Conservation (phyloP, 1,284 basidiomycete genomes). For the Rhodofomes roseus region DNA sequence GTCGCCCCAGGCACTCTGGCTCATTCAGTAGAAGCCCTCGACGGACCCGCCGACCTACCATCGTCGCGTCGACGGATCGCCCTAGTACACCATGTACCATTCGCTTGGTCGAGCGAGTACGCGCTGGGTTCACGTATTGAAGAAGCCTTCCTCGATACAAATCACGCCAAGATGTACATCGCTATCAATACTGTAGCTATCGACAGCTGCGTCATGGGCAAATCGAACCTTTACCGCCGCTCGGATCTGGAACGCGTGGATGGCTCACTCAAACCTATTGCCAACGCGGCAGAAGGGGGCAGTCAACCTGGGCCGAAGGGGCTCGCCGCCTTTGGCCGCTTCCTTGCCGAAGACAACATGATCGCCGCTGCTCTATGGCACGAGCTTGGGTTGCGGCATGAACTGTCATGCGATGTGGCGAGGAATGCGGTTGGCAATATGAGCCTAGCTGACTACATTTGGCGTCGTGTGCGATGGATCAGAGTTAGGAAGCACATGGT, state of each 20-base stretch:
- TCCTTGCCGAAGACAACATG: conserved; percentile 96
- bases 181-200: conserved; percentile 87
- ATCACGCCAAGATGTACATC: conserved; percentile 99
- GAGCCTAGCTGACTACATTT: conserved; percentile 77
- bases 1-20: conserved; percentile 80
- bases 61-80: conserved; percentile 51
- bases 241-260: conserved; percentile 79
- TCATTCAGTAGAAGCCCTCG: conserved; percentile 79
- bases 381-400: conserved; percentile 81
- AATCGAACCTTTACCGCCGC: conserved; percentile 92
- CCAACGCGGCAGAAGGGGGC: conserved; percentile 22
- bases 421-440: conserved; percentile 87
- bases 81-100: conserved; percentile 95
- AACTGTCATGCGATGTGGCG: conserved; percentile 85
- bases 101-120: conserved; percentile 71
- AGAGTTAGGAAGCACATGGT: conserved; percentile 93
- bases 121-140: conserved; percentile 83
- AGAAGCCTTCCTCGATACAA: conserved; percentile 93
- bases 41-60: conserved; percentile 31
- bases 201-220: conserved; percentile 97
- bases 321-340: conserved; percentile 78
- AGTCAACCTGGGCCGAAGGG: conserved; percentile 43
- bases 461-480: conserved; percentile 89
- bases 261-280: conserved; percentile 50
- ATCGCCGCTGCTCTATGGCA: conserved; percentile 89